Percentiles rank a stretch among this genome's conserved stretches.
Conservation (phyloP, 257 asterid species). For the Gynochthodes officinalis region DNA sequence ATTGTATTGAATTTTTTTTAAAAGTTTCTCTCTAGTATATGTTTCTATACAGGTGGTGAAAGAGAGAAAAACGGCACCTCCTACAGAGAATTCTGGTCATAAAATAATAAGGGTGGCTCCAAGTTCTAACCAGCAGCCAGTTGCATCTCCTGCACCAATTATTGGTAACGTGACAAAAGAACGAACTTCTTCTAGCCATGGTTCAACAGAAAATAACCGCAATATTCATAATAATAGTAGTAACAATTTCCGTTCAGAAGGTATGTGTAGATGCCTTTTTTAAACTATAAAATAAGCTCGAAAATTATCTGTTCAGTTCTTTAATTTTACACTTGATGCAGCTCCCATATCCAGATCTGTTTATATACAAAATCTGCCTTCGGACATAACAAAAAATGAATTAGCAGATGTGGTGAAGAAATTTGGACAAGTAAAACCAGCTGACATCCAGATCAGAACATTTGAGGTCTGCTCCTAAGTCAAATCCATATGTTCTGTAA, state of each 20-base stretch:
- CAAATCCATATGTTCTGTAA: neutral
- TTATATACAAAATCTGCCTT: constrained; percentile 49
- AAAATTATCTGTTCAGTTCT: neutral
- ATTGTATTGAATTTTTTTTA: constrained; percentile 3
- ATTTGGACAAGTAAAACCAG: constrained; percentile 49
- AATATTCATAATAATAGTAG: neutral
- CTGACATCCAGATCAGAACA: constrained; percentile 39
- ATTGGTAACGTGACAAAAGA: constrained; percentile 17
- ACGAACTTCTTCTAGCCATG: constrained; percentile 16
- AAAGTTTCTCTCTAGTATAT: neutral
- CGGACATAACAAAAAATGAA: constrained; percentile 37
- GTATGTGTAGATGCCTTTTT: constrained; percentile 16
- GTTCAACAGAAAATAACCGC: constrained; percentile 9
- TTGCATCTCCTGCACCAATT: constrained; percentile 17
- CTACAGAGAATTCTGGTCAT: constrained; percentile 9
- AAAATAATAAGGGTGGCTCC: constrained; percentile 20
- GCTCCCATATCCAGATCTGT: constrained; percentile 35
- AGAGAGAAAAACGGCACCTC: constrained; percentile 20
- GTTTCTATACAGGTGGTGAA: constrained; percentile 43
- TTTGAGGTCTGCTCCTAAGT: constrained; percentile 33
- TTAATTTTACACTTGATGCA: constrained; percentile 2
- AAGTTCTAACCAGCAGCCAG: constrained; percentile 16
- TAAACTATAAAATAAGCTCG: neutral
- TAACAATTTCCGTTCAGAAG: constrained; percentile 14
- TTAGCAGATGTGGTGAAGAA: constrained; percentile 34